Evolutionary conservation across 75 land plant species (phyloP).

Genomic region (Cryptomeria japonica): DNA sequence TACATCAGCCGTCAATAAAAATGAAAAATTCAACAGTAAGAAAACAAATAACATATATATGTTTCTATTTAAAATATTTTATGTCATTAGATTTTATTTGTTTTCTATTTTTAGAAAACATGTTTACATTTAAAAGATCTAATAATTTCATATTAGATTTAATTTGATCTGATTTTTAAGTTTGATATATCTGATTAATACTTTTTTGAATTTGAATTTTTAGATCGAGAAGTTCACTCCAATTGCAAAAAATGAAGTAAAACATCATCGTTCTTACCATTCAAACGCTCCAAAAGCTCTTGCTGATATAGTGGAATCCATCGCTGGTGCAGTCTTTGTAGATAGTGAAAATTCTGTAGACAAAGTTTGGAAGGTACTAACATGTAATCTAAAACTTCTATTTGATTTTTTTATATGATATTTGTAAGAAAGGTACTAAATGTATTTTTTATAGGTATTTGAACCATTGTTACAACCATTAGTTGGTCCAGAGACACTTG

Average conservation of each 20-base stretch:
- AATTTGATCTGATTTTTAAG: too few species aligned
- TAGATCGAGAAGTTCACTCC: background rate
- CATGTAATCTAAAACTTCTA: too few species aligned
- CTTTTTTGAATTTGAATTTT: too few species aligned
- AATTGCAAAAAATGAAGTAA: background rate
- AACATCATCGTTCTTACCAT: background rate
- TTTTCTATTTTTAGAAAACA: too few species aligned
- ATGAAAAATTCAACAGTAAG: too few species aligned
- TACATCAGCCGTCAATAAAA: too few species aligned
- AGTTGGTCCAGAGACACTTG: slow-evolving; percentile 31
- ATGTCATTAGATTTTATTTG: too few species aligned
- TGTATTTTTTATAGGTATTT: slow-evolving; percentile 23
- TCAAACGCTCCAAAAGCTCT: slow-evolving; percentile 31
- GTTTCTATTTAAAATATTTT: too few species aligned
- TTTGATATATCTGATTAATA: too few species aligned
- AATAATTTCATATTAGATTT: too few species aligned
- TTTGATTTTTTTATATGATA: background rate
- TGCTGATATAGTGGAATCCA: slow-evolving; percentile 48
- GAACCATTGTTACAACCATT: slow-evolving; percentile 34
- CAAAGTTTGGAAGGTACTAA: slow-evolving; percentile 44
- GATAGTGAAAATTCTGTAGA: slow-evolving; percentile 28
- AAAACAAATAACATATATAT: too few species aligned
- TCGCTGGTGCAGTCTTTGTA: slow-evolving; percentile 44
- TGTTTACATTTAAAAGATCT: too few species aligned
- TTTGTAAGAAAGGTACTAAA: background rate